Base-by-base conservation (phyloP, 495 filamentous ascomycete genomes). In the Staphylotrichum tortipilum region DNA sequence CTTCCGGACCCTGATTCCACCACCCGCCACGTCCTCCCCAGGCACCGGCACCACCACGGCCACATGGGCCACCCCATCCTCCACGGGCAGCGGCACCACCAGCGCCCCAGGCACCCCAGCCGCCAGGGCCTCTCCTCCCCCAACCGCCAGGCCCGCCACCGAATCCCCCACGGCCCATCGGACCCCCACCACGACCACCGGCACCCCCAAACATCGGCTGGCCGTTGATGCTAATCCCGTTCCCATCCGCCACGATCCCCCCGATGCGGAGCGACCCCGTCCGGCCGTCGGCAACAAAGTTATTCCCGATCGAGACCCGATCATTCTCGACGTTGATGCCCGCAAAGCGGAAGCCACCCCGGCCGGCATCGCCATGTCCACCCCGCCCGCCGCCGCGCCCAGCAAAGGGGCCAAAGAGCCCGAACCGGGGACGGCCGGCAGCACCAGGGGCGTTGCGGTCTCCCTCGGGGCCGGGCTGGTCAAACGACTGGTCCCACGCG, bases 231-330 rank as follows among this genome's bases (percentile, higher is more conserved):
- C 53, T 47, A 15, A 73, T 60, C 7, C 70, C 67, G 15, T 55
- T 62, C n/a, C 31, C 37, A 44, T 66, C 66, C 14, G 61, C 56
- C 3, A 50, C 42, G 18, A 69, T 30, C 7, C 50, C 50, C 0
- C 66, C 66, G 8, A 69, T 61, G 14, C 67, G 62, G 22, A 76
- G 52, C 17, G 44, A 49, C 6, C 74, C 72, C 8, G 68, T 67
- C 15, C 56, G 39, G n/a, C 54, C 54, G 50, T 74, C 70, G 4
- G 68, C 70, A 19, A 68, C 62, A 29, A 71, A 67, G 10, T 43
- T 48, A 21, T 64, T 52, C 8, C 70, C 70, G 52, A 71, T 63
- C 18, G 63, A 56, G 11, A 73, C 58, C 14, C 65, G 59, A 44
- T 70, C 65, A 21, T 56, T 58, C 22, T 71, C 68, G 12, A 71